Base-by-base conservation (phyloP, 2,329 filamentous ascomycete species). In the Emergomyces orientalis region DNA sequence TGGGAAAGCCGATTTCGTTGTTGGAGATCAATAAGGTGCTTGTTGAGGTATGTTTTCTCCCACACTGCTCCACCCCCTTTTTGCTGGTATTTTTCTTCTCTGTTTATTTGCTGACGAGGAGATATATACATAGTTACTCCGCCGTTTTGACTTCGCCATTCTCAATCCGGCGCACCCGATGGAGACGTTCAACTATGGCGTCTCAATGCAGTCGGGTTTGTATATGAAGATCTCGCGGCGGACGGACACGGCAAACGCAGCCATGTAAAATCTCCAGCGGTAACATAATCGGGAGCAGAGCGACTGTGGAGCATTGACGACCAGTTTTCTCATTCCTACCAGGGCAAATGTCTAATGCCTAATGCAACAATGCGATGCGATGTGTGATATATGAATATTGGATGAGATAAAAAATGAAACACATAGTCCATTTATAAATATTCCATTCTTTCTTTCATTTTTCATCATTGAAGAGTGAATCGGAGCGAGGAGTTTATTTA, bases 1-100 rank as follows among this genome's bases (percentile, higher is more conserved):
- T 64, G 22, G 61, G 61, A 14, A 58, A 62, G 62, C 22, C 54
- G 25, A 47, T 64, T n/a, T 55, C 63, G 14, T 9, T 64, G 43
- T 32, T 60, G 13, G 63, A 64, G 51, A 41, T 63, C 8, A 60
- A 52, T 32, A 64, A 64, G 49, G 39, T 52, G 19, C 34, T 64
- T 27, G 52, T 61, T 27, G 63, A 60, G 63, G 55, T 64, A 13
- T 51, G 62, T 63, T 30, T 19, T 37, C 37, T n/a, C n/a, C n/a
- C n/a, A n/a, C n/a, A n/a, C n/a, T n/a, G n/a, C n/a, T n/a, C n/a
- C n/a, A n/a, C n/a, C n/a, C n/a, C n/a, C n/a, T n/a, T n/a, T n/a
- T n/a, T n/a, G n/a, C n/a, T n/a, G n/a, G n/a, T n/a, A n/a, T 34
- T 54, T 37, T 19, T 30, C 6, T 60, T 13, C 27, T 7, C 8